phyloP scores from a whole-genome alignment of 495 filamentous ascomycete species.

The Clavariopsis aquatica region DNA sequence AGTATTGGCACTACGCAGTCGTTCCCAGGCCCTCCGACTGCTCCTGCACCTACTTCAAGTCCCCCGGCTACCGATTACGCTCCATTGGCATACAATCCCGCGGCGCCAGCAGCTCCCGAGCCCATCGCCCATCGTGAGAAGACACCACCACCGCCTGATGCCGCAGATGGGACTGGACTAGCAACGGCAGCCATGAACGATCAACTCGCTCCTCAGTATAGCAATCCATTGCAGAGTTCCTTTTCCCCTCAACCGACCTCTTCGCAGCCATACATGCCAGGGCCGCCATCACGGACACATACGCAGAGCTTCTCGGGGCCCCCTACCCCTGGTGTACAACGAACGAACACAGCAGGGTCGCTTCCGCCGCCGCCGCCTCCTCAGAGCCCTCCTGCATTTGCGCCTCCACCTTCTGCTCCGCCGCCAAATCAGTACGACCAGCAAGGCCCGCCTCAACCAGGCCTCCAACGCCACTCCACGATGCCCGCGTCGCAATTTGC shows the following conservation, averaged over 20 bases:
- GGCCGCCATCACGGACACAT: conserved; percentile 40
- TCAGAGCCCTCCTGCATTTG: conserved; percentile 27
- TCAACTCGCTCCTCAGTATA: conserved; percentile 43
- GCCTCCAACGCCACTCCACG: conserved; percentile 31
- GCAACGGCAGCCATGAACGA: conserved; percentile 68
- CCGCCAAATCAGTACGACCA: conserved; percentile 35
- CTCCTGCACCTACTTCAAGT: conserved; percentile 46
- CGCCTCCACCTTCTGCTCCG: conserved; percentile 33
- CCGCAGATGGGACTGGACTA: conserved; percentile 68
- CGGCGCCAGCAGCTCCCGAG: conserved; percentile 82
- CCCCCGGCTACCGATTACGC: conserved; percentile 50
- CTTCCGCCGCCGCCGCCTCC: conserved; percentile 35
- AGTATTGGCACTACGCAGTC: conserved; percentile 45
- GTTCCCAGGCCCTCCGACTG: conserved; percentile 51
- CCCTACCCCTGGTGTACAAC: conserved; percentile 34
- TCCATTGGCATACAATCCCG: conserved; percentile 91
- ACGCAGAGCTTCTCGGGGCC: conserved; percentile 39
- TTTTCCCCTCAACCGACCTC: conserved; percentile 52
- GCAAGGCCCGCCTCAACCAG: conserved; percentile 32
- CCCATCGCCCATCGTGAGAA: conserved; percentile 82
- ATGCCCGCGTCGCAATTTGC: conserved; percentile 39
- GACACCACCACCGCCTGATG: conserved; percentile 80
- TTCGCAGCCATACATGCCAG: conserved; percentile 45
- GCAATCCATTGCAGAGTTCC: conserved; percentile 26
- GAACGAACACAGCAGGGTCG: conserved; percentile 29